Percentiles rank a stretch among this genome's conserved stretches.
Conservation (phyloP, 306 rosid species). For the Trifolium subterraneum region DNA sequence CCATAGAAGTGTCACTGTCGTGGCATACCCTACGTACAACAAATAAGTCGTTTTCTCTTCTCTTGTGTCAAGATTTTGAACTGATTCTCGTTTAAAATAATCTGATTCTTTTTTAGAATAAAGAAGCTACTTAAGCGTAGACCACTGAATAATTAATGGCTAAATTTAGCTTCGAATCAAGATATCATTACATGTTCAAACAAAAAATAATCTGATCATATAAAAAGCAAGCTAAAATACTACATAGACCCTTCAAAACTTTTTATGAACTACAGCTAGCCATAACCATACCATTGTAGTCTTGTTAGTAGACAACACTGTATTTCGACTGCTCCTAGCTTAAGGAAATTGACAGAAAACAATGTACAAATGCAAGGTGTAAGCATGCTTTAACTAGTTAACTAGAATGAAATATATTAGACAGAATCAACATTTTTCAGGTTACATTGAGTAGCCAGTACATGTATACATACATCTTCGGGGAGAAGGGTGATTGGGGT, state of each 20-base stretch:
- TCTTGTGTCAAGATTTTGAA: background rate
- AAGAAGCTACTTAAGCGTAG: background rate
- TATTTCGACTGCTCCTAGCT: constrained; percentile 24
- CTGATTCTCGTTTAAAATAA: background rate
- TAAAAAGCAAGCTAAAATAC: background rate
- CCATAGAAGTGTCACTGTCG: background rate
- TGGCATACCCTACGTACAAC: background rate
- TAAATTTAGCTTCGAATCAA: background rate
- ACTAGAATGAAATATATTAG: constrained; percentile 57
- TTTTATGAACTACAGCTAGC: background rate
- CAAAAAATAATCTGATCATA: background rate
- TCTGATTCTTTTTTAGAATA: background rate
- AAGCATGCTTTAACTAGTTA: constrained; percentile 41
- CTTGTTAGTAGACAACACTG: background rate
- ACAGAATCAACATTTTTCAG: constrained; percentile 54
- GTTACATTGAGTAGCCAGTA: constrained; percentile 59
- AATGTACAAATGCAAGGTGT: constrained; percentile 51
- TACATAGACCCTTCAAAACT: background rate
- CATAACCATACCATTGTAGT: background rate
- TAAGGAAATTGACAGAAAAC: constrained; percentile 46
- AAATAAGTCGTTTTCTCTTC: background rate
- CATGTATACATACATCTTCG: constrained; percentile 57
- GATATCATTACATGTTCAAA: background rate
- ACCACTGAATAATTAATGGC: background rate
- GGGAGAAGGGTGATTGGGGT: constrained; percentile 18